A percentile compares a stretch with the other conserved stretches of the same genome.
These are phyloP conservation scores for Fusarium sublunatum DNA, from an alignment of 2,329 filamentous ascomycete species.

Conservation along the genomic window DNA sequence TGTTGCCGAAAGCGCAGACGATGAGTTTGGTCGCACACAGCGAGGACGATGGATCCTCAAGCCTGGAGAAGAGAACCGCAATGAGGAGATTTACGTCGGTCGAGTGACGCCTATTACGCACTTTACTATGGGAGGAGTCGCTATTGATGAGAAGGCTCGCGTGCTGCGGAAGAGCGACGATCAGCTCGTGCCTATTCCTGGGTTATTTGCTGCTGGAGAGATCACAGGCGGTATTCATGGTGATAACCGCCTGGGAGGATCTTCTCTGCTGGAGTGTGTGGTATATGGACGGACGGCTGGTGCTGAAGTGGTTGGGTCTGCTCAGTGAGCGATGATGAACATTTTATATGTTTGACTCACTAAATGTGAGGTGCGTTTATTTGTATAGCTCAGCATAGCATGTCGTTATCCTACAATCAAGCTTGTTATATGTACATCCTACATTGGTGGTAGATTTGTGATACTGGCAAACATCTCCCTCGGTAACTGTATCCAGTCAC, in stretches of 20 bases:
- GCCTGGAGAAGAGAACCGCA: constrained; percentile 56
- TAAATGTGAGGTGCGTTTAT: constrained; percentile 36
- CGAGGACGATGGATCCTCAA: constrained; percentile 68
- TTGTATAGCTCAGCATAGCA: background rate
- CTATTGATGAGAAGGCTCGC: constrained; percentile 64
- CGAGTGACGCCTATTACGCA: constrained; percentile 72
- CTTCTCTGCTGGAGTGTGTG: constrained; percentile 71
- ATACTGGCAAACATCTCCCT: no score
- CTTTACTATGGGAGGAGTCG: constrained; percentile 74
- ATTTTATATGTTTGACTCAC: constrained; percentile 27
- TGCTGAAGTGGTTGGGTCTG: constrained; percentile 29
- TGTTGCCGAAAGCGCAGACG: constrained; percentile 54
- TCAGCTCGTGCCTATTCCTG: constrained; percentile 59
- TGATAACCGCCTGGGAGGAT: constrained; percentile 70
- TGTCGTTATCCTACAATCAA: no score
- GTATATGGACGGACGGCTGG: constrained; percentile 72
- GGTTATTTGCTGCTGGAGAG: constrained; percentile 72
- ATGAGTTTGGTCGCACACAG: constrained; percentile 59
- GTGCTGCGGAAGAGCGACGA: constrained; percentile 57
- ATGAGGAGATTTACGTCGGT: constrained; percentile 68
- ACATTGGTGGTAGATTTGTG: no score
- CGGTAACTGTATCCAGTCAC: no score
- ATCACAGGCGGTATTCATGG: constrained; percentile 73
- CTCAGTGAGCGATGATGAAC: background rate
- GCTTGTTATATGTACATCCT: no score